phyloP scores from a whole-genome alignment of 768 basidiomycete species.

The Leccinellum albellum region DNA sequence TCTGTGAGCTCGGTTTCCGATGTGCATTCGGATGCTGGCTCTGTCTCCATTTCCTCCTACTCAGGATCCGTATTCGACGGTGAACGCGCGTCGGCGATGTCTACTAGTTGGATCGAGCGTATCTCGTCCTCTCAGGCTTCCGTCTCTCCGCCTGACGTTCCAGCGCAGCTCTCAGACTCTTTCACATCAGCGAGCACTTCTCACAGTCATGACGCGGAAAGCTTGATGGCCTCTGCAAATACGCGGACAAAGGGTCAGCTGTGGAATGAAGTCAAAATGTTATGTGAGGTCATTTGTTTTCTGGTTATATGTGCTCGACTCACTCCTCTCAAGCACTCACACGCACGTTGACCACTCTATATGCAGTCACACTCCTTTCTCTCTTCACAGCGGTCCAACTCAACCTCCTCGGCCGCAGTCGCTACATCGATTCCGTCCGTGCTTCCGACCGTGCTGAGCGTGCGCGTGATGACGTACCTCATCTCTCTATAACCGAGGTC shows the following conservation, averaged over 20 bases:
- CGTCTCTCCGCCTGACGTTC: conserved; percentile 3
- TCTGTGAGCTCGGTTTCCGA: conserved; percentile 38
- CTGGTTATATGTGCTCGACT: not conserved
- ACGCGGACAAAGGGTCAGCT: conserved; percentile 71
- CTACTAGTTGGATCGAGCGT: conserved; percentile 45
- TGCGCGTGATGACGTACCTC: conserved; percentile 39
- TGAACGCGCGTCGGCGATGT: conserved; percentile 34
- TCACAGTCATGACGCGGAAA: conserved; percentile 20
- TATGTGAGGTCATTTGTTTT: conserved; percentile 49
- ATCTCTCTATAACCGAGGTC: conserved; percentile 22
- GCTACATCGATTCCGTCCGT: conserved; percentile 70
- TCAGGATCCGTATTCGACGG: conserved; percentile 37
- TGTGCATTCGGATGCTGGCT: conserved; percentile 42
- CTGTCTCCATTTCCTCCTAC: conserved; percentile 37
- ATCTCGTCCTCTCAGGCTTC: conserved; percentile 24
- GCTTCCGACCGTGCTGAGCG: conserved; percentile 59
- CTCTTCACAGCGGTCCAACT: conserved; percentile 88
- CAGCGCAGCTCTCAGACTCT: conserved; percentile 38
- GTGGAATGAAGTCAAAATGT: conserved; percentile 89
- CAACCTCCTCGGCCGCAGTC: conserved; percentile 74
- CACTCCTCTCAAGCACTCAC: conserved; percentile 63
- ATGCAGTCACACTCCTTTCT: conserved; percentile 79
- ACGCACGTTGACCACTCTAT: conserved; percentile 79
- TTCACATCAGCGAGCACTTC: conserved; percentile 37
- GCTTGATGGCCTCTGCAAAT: conserved; percentile 10